Conservation (phyloP, 2,329 filamentous ascomycete species). For the Fusarium sp. region DNA sequence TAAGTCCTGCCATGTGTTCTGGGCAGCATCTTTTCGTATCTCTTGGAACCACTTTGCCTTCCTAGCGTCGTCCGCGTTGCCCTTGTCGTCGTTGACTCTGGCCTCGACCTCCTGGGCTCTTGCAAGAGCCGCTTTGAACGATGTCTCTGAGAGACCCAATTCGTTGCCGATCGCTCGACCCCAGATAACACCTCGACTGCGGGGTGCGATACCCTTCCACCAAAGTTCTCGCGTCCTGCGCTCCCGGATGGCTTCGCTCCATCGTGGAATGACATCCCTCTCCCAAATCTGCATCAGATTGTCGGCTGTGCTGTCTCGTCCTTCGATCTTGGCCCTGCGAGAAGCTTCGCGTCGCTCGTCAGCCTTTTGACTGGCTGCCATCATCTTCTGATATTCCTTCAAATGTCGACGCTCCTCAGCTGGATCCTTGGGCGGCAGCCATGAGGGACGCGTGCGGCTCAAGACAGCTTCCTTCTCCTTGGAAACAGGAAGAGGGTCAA, state of each 20-base stretch:
- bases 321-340: constrained; percentile 62
- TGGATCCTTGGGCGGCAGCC: constrained; percentile 87
- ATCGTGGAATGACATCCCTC: constrained; percentile 78
- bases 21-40: constrained; percentile 72
- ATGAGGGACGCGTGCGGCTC: constrained; percentile 82
- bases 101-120: constrained; percentile 72
- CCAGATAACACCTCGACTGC: constrained; percentile 77
- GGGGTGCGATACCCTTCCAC: constrained; percentile 82
- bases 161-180: constrained; percentile 78
- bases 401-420: constrained; percentile 91
- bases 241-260: constrained; percentile 76
- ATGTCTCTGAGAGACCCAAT: constrained; percentile 72
- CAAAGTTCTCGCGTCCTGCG: constrained; percentile 79
- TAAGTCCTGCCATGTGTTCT: constrained; percentile 75
- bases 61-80: constrained; percentile 63
- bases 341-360: constrained; percentile 69
- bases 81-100: constrained; percentile 63
- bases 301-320: constrained; percentile 65
- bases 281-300: constrained; percentile 76
- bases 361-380: constrained; percentile 70
- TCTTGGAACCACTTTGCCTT: constrained; percentile 70
- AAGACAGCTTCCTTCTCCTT: constrained; percentile 89
- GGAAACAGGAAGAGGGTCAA: constrained; percentile 84
- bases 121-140: constrained; percentile 76
- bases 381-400: constrained; percentile 86